Evolutionary conservation across 805 yeast genomes (phyloP), one percentile per base, ranked within the genome.

Genomic region (Allodekkera sacchari): DNA sequence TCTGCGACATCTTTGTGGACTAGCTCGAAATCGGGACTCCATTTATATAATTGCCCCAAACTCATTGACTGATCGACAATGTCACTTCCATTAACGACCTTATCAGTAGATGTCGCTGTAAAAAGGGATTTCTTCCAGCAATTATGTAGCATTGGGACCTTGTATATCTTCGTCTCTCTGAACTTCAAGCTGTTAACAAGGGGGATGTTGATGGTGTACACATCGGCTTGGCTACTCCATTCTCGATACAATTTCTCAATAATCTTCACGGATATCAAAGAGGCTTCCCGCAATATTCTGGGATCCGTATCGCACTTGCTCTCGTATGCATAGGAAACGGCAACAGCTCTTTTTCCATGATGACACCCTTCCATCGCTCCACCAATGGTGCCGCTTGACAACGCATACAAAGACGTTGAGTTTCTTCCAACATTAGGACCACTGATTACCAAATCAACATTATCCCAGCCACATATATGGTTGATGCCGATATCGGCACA

Each of bases 391-490:
- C 98, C 98, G 44, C 94, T 79, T 4, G 96, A 76, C 46, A 92
- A 68, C 34, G 87, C 82, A 55, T 87, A 92, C 27, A 89, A 71
- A 5, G 94, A 85, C 16, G 89, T 75, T 2, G 95, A 77, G 56
- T 92, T 92, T 50, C 95, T 74, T 15, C 98, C 98, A 43, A 81
- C 89, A 52, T 92, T 92, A 6, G 98, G 98, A 1, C 98, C 98
- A 34, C 95, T 82, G 15, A 92, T 55, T 5, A 92, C 96, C 37
- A 89, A 61, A 56, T 92, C 96, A 15, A 88, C 74, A 1, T 80
- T 79, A 4, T 68, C 70, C 24, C 61, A 58, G 7, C 47, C 41
- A 28, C 68, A 62, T 34, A 87, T 53, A 49, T 84, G 85, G 47
- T 84, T 77, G 27, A 83, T 57, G 2, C 96, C 98, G 34, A 92